phyloP scores from a whole-genome alignment of 257 asterid species.

The Nicotiana benthamiana region DNA sequence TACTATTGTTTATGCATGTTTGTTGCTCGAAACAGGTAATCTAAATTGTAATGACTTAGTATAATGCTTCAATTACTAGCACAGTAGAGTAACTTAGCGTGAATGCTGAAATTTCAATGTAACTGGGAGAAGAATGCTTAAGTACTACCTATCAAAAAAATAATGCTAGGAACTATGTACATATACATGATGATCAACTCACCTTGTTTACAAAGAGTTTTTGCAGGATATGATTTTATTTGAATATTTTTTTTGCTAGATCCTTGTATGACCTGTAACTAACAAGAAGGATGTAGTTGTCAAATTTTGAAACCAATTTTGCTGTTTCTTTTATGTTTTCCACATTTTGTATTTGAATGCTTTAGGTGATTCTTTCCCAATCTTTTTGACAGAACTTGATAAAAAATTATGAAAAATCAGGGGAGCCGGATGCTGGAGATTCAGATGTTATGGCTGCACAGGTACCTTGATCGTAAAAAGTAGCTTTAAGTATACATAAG shows the following conservation, averaged over 20 bases:
- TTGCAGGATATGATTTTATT: neutral
- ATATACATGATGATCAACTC: neutral
- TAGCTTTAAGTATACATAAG: neutral
- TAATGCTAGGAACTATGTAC: neutral
- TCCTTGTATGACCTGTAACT: neutral
- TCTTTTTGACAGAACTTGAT: slow-evolving; percentile 35
- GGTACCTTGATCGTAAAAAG: slow-evolving; percentile 24
- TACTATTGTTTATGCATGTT: neutral
- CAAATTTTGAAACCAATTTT: neutral
- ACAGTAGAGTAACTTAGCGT: neutral
- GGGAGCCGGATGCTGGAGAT: slow-evolving; percentile 43
- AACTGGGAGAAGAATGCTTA: neutral
- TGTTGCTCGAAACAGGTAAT: neutral
- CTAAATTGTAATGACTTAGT: neutral
- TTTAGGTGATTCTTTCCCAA: neutral
- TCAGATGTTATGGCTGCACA: slow-evolving; percentile 56
- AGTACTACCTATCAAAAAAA: neutral
- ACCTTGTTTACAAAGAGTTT: neutral
- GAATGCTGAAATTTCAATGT: neutral
- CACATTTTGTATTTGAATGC: neutral
- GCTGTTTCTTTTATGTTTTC: neutral
- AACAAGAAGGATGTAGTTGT: neutral
- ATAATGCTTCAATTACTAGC: neutral
- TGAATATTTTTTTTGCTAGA: neutral
- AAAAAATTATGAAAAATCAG: slow-evolving; percentile 41